These are phyloP conservation scores for Solidago caesia DNA, from an alignment of 129 eudicot genomes.

Conservation along the genomic window DNA sequence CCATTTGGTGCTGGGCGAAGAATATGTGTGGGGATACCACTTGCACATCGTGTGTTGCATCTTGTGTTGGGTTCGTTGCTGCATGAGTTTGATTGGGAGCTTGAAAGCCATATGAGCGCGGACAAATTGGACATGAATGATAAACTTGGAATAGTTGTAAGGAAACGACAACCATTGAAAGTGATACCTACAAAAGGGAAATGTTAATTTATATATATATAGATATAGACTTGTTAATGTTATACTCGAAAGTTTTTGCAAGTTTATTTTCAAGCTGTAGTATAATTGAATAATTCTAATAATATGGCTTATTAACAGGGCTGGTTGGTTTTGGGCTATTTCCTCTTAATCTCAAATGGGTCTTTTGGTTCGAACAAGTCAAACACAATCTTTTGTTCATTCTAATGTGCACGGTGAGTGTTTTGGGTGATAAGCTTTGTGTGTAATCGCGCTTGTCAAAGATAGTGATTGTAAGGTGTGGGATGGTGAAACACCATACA, in stretches of 20 bases:
- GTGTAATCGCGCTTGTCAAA: too few species aligned
- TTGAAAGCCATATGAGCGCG: slow-evolving; percentile 26
- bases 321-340: too few species aligned
- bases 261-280: background rate
- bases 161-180: slow-evolving; percentile 42
- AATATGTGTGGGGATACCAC: slow-evolving; percentile 38
- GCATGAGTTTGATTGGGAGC: slow-evolving; percentile 55
- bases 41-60: slow-evolving; percentile 52
- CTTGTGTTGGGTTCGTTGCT: slow-evolving; percentile 48
- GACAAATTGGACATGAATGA: slow-evolving; percentile 51
- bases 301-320: background rate
- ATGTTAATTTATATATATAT: background rate
- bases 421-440: too few species aligned
- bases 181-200: slow-evolving; percentile 32
- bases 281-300: background rate
- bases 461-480: too few species aligned
- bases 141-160: slow-evolving; percentile 41
- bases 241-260: background rate
- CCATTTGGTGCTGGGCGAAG: slow-evolving; percentile 45
- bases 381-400: too few species aligned
- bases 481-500: too few species aligned
- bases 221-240: background rate
- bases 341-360: too few species aligned
- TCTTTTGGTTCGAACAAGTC: too few species aligned
- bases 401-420: too few species aligned